Evolutionary conservation across 306 rosid genomes (phyloP), one percentile per base, ranked within the genome.

Genomic region (Vicia faba): DNA sequence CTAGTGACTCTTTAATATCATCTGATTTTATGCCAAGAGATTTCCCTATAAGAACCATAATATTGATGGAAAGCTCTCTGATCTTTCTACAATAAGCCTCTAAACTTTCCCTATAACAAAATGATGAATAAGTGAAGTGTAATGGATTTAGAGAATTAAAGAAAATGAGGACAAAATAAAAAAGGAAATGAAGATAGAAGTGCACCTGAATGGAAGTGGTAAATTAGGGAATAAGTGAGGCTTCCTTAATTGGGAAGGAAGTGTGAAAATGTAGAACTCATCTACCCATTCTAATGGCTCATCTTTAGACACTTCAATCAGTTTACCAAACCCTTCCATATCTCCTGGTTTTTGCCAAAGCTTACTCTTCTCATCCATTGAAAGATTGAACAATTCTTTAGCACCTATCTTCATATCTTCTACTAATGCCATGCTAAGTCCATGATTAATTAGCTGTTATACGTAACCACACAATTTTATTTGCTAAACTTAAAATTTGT

Each of bases 291-390:
- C 48, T 8, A 39, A 26, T 10, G 70, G 41, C 2, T 64, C 72
- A 5, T 35, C 16, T 57, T 69, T 18, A 23, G 66, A n/a, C 31
- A 14, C 35, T 1, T 33, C 54, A 70, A 70, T 0, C 36, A 63
- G 23, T 39, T 63, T 49, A 35, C 76, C 80, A 75, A 75, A 80
- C 2, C 84, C 84, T 28, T 80, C 81, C 54, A 71, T 43, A 1
- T 80, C 81, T 26, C 78, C 84, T 54, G 64, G 41, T 66, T 61
- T 61, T 19, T 72, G 75, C 84, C 72, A 60, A 44, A 80, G 72
- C 59, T 75, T 65, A 8, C 54, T 80, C 35, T 80, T 80, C 25
- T 76, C 78, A 46, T 80, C 81, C 71, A 51, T 61, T 53, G 76
- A 50, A 26, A 82, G 83, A 72, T 82, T 64, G 71, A 82, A 82